Conservation (phyloP, 2,329 filamentous ascomycete genomes). For the Colletotrichum tropicicola region DNA sequence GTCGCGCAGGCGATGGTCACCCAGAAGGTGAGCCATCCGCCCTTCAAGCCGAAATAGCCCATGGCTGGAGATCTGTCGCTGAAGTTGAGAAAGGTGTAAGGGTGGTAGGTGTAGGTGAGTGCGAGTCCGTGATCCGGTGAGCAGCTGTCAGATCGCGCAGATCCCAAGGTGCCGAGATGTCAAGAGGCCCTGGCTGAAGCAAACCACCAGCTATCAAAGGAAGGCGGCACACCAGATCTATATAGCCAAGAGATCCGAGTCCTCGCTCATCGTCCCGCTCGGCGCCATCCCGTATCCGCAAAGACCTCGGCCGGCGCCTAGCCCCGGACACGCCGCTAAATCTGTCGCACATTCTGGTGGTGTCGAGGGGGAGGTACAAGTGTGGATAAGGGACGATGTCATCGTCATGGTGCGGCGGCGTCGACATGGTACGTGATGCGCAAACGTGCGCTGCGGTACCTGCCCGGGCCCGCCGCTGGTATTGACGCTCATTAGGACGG, state of each 20-base stretch:
- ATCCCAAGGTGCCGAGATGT: neutral
- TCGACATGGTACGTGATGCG: neutral
- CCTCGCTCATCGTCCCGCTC: neutral
- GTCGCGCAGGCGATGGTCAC: slow-evolving; percentile 31
- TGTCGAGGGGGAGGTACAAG: neutral
- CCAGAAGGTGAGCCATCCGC: slow-evolving; percentile 29
- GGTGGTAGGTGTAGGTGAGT: neutral
- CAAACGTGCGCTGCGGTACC: neutral
- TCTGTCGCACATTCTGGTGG: slow-evolving; percentile 14
- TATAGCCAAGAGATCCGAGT: slow-evolving; percentile 18
- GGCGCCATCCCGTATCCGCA: neutral
- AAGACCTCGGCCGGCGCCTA: neutral
- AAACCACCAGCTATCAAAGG: neutral
- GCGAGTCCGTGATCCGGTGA: neutral
- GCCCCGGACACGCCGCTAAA: slow-evolving; percentile 8
- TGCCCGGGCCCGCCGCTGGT: neutral
- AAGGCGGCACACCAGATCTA: slow-evolving; percentile 13
- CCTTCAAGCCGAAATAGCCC: slow-evolving; percentile 27
- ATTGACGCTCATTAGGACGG: slow-evolving; percentile 14
- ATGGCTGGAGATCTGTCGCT: neutral
- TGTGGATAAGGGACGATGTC: slow-evolving; percentile 21
- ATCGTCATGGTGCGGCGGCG: slow-evolving; percentile 18
- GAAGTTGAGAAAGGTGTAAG: too few species aligned
- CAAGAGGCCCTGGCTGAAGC: neutral
- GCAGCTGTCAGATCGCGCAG: neutral